Evolutionary conservation across 257 asterid genomes (phyloP).

Genomic region (Solanum boliviense): DNA sequence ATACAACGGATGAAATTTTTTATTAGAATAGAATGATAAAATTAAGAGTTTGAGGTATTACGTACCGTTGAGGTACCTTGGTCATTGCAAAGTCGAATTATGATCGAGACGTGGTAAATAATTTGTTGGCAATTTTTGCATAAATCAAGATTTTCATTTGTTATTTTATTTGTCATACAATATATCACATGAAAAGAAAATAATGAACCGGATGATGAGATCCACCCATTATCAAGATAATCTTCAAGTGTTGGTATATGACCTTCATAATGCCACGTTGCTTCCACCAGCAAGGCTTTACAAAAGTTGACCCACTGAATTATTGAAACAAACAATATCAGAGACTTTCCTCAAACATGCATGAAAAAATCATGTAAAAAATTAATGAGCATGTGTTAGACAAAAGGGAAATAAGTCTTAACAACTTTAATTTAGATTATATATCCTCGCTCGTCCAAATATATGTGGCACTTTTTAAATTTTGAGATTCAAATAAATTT

Average conservation of each 20-base stretch:
- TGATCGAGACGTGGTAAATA: slow-evolving; percentile 22
- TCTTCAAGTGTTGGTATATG: slow-evolving; percentile 33
- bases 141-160: not conserved
- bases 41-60: no score
- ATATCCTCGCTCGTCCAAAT: no score
- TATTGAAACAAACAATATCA: not conserved
- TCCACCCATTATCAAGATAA: slow-evolving; percentile 44
- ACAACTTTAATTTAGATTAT: no score
- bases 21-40: not conserved
- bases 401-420: not conserved
- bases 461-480: no score
- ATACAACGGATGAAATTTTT: no score
- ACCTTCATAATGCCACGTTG: slow-evolving; percentile 35
- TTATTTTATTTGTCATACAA: slow-evolving; percentile 10
- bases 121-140: slow-evolving; percentile 15
- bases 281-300: slow-evolving; percentile 38
- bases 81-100: slow-evolving; percentile 44
- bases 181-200: slow-evolving; percentile 22
- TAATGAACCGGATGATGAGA: slow-evolving; percentile 31
- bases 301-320: slow-evolving; percentile 49
- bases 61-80: slow-evolving; percentile 11
- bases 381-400: not conserved
- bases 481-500: no score
- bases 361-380: not conserved
- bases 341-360: not conserved